These are phyloP conservation scores for Lagenidium sp. DNA, from an alignment of 352 stramenopile genomes.

Conservation along the genomic window DNA sequence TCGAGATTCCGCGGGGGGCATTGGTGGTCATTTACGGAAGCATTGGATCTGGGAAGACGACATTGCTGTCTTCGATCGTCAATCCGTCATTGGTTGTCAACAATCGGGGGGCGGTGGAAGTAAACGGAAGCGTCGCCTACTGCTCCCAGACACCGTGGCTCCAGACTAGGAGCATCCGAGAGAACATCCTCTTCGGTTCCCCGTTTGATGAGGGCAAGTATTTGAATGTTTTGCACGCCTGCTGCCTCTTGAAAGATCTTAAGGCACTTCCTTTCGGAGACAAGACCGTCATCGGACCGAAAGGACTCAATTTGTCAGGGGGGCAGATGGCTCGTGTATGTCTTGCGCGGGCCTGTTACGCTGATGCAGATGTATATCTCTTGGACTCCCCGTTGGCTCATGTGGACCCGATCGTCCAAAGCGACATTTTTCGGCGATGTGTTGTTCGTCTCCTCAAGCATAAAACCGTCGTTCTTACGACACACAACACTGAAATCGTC, in stretches of 20 bases:
- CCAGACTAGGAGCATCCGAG: constrained; percentile 80
- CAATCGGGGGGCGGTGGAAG: constrained; percentile 8
- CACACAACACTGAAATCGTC: constrained; percentile 57
- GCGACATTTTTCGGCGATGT: constrained; percentile 63
- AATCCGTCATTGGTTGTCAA: constrained; percentile 10
- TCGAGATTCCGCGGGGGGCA: constrained; percentile 13
- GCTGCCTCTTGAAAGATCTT: constrained; percentile 77
- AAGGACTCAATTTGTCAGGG: constrained; percentile 88
- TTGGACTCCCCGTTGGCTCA: constrained; percentile 86
- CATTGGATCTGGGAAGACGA: constrained; percentile 20
- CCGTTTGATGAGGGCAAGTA: constrained; percentile 25
- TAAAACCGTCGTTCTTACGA: constrained; percentile 80
- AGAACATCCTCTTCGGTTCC: constrained; percentile 90
- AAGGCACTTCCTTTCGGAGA: constrained; percentile 69
- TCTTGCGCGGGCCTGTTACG: constrained; percentile 44
- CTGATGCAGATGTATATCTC: constrained; percentile 47
- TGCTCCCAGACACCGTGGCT: constrained; percentile 82
- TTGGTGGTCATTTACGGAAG: constrained; percentile 22
- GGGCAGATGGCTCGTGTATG: constrained; percentile 77
- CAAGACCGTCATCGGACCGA: constrained; percentile 89
- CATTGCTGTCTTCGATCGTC: constrained; percentile 15
- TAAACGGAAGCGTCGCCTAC: constrained; percentile 30
- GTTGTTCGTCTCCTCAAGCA: constrained; percentile 9
- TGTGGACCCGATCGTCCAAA: constrained; percentile 90
- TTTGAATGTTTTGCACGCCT: constrained; percentile 34